Evolutionary conservation across 2,329 filamentous ascomycete species (phyloP).

Genomic region (Paecilomyces sp.): DNA sequence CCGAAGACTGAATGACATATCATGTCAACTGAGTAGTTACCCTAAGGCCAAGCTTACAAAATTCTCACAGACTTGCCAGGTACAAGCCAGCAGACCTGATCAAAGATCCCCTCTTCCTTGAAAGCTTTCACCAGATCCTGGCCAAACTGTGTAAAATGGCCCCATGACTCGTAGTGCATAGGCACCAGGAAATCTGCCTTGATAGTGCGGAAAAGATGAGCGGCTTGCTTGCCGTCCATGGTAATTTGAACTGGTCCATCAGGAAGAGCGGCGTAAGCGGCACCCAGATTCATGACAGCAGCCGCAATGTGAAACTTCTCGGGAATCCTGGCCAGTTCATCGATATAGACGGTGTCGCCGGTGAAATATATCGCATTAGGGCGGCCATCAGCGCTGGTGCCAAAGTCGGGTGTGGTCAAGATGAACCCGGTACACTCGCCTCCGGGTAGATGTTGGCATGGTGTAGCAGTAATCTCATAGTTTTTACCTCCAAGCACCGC

Average conservation of each 20-base stretch:
- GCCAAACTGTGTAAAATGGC: conserved; percentile 35
- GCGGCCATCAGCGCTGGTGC: conserved; percentile 21
- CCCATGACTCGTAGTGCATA: conserved; percentile 44
- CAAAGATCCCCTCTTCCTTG: conserved; percentile 24
- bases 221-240: conserved; percentile 39
- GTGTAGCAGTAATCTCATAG: conserved; percentile 38
- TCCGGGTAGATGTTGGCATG: conserved; percentile 37
- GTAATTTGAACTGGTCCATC: conserved; percentile 32
- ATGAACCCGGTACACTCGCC: conserved; percentile 43
- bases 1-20: too few species aligned
- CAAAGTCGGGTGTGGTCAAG: conserved; percentile 30
- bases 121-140: conserved; percentile 24
- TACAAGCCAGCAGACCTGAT: conserved; percentile 28
- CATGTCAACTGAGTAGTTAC: too few species aligned
- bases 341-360: conserved; percentile 43
- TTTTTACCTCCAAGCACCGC: conserved; percentile 22
- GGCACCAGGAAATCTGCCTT: conserved; percentile 38
- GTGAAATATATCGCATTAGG: conserved; percentile 45
- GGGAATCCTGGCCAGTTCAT: conserved; percentile 30
- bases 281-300: conserved; percentile 38
- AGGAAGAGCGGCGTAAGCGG: conserved; percentile 18
- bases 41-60: too few species aligned
- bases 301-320: conserved; percentile 30
- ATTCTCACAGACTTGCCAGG: too few species aligned
- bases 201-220: conserved; percentile 31